Base-by-base conservation (phyloP, 371 early-diverging fungal species). In the Rhizopus delemar region DNA sequence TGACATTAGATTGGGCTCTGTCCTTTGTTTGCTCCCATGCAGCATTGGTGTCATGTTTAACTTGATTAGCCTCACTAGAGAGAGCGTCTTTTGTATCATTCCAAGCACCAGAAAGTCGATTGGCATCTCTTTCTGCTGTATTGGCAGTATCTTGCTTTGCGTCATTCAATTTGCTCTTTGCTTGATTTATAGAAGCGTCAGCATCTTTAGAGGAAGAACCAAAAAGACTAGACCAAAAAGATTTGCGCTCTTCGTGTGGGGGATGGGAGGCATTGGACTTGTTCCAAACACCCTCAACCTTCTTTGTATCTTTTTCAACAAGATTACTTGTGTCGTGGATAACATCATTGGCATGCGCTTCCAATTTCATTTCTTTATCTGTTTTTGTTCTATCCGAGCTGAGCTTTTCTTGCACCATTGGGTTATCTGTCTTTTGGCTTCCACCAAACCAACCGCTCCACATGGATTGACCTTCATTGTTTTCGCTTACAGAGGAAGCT, bases 251-350 rank as follows among this genome's bases (percentile, higher is more conserved):
- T 56, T 56, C 16, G 29, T 53, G 22, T 34, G 43, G 16, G n/a
- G 53, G 35, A 41, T 5, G n/a, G 15, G 13, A 28, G 11, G 28
- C n/a, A 12, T 33, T 51, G 8, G 33, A n/a, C 49, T 22, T 31
- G 51, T 15, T 54, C 67, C 67, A 66, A 8, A 59, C 62, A 29
- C 45, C 46, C 5, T 28, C n/a, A 8, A 62, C 59, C 36, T 66
- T 66, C 13, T 62, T 50, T 0, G 67, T 66, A 43, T 66, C 66
- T 22, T 66, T 66, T 11, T 45, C 59, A 12, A 66, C 66, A 35
- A 66, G 55, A 28, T 39, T 46, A 15, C 31, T 46, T 13, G 62
- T 66, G 41, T 66, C 66, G 13, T 39, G 62, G 12, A 55, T 54
- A 32, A 51, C 51, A 5, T 53, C 33, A 31, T 62, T n/a, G 8